Percentiles rank a stretch among this genome's conserved stretches.
Evolutionary conservation across 2,329 filamentous ascomycete genomes (phyloP).

Genomic region (Tolypocladium tropicale): DNA sequence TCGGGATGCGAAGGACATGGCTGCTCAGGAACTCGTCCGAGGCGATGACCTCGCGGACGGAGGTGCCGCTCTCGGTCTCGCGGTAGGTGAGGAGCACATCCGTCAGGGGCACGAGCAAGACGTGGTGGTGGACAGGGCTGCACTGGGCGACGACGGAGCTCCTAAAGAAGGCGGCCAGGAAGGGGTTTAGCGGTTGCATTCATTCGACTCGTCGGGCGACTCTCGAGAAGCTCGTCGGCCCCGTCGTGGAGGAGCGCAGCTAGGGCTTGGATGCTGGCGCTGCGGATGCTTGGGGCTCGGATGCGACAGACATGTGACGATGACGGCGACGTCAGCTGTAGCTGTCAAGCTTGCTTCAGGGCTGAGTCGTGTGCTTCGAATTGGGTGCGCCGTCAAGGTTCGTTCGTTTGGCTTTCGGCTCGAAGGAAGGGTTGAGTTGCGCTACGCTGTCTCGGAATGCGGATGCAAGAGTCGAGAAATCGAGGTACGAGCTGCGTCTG

Average conservation of each 20-base stretch:
- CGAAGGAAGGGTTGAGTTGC: background rate
- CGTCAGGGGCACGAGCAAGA: slow-evolving; percentile 87
- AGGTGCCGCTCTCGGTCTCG: slow-evolving; percentile 73
- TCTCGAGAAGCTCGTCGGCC: slow-evolving; percentile 17
- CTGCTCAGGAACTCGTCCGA: slow-evolving; percentile 94
- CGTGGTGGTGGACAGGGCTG: slow-evolving; percentile 80
- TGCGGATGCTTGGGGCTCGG: background rate
- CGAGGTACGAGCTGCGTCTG: background rate
- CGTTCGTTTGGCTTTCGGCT: background rate
- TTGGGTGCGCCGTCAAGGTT: background rate
- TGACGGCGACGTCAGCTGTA: background rate
- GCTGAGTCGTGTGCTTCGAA: background rate
- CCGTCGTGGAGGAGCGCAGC: slow-evolving; percentile 9
- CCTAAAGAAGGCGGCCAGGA: slow-evolving; percentile 96
- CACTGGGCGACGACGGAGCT: slow-evolving; percentile 89
- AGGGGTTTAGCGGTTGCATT: slow-evolving; percentile 98
- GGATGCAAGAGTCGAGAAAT: background rate
- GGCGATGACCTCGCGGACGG: slow-evolving; percentile 69
- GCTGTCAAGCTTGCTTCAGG: background rate
- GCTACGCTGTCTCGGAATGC: background rate
- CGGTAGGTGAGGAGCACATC: slow-evolving; percentile 81
- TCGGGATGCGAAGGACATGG: slow-evolving; percentile 84
- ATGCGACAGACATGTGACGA: slow-evolving; percentile 1
- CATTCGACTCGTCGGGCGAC: slow-evolving; percentile 24
- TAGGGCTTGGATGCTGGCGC: background rate